These are phyloP conservation scores for Coemansia sp. DNA, from an alignment of 371 early-diverging fungal species.

Conservation along the genomic window DNA sequence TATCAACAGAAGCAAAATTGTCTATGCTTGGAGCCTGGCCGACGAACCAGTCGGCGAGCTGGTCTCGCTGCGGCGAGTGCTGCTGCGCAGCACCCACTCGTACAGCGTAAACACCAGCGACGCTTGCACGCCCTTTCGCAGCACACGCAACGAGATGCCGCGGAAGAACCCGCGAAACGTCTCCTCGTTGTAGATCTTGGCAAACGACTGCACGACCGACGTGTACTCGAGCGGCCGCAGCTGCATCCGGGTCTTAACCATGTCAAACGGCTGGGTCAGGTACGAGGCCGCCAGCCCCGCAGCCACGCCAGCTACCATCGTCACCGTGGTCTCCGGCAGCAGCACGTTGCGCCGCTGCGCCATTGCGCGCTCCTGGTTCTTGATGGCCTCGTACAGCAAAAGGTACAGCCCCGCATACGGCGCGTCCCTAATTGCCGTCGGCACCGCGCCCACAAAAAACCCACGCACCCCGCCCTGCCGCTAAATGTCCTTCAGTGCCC, in stretches of 20 bases:
- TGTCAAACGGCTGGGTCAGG: conserved; percentile 91
- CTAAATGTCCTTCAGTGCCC: conserved; percentile 36
- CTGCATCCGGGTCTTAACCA: conserved; percentile 92
- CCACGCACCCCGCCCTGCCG: conserved; percentile 52
- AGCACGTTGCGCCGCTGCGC: conserved; percentile 30
- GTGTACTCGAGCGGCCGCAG: conserved; percentile 73
- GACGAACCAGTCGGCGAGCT: conserved; percentile 3
- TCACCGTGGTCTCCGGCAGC: conserved; percentile 37
- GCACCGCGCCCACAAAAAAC: conserved; percentile 86
- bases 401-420: conserved; percentile 96
- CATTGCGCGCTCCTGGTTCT: conserved; percentile 54
- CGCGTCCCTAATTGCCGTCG: conserved; percentile 91
- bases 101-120: conserved; percentile 94
- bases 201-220: conserved; percentile 62
- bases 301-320: conserved; percentile 63
- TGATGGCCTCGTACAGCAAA: conserved; percentile 82
- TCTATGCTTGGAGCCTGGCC: conserved; percentile 14
- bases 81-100: conserved; percentile 59
- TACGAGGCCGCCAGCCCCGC: conserved; percentile 74
- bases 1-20: not conserved
- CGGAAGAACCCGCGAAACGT: conserved; percentile 70
- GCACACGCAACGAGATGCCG: conserved; percentile 79
- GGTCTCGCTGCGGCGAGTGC: not conserved
- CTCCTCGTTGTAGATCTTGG: conserved; percentile 62
- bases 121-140: conserved; percentile 85